Evolutionary conservation across 2,329 filamentous ascomycete species (phyloP), one percentile per base, ranked within the genome.

Genomic region (Colletotrichum shisoi): DNA sequence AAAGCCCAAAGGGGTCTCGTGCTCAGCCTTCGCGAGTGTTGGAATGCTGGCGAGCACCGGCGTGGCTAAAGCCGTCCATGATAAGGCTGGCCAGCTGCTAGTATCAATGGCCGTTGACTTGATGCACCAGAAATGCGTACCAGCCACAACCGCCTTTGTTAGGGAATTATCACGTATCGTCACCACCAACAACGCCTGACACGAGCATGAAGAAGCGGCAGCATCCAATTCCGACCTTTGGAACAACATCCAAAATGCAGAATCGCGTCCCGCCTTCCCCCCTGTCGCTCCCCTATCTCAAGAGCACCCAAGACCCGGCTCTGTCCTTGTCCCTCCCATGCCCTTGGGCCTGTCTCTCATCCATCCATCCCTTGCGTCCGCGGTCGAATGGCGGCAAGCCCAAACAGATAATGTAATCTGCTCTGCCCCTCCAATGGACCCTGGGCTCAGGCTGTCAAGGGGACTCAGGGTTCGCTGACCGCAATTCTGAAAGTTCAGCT

Each of bases 371-470:
- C 65, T 68, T 68, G 62, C 61, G 34, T 60, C 54, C 56, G 54
- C 49, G 54, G 62, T 45, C 62, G 65, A 68, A 68, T 68, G 54
- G 65, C 62, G 49, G 49, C 62, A 11, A 44, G 42, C 62, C 49
- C 65, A 68, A 63, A 51, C 34, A 15, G 37, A 37, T 62, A 51
- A 44, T 54, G 65, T 65, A 65, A 68, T 68, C 61, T 68, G 49
- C 61, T 68, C 49, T 60, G 65, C 61, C 65, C 61, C 63, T 66
- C 63, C 62, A 60, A 51, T n/a, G 42, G 61, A 34, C 56, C 65
- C 56, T 59, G 54, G 21, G 39, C 62, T 45, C 27, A 46, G n/a
- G 34, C 39, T 13, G 4, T 37, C 31, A 39, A 34, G 31, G 34
- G 31, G 34, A 39, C n/a, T 39, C 12, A 57, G 62, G 21, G 57